Evolutionary conservation across 305 asterid species (phyloP).

Genomic region (Solanum chacoense): DNA sequence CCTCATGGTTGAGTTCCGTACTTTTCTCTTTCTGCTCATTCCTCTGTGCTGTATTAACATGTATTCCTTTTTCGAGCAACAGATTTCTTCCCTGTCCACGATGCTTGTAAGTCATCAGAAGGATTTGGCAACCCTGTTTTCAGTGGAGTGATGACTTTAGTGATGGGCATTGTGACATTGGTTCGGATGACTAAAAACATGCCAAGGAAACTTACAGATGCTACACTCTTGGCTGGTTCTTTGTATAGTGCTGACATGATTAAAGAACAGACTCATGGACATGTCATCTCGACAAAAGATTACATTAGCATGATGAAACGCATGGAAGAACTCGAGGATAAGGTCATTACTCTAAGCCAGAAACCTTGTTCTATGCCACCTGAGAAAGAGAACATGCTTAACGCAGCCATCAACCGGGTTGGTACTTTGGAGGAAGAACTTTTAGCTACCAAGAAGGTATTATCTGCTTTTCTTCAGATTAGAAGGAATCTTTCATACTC

Average conservation of each 20-base stretch:
- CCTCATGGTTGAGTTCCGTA: not conserved
- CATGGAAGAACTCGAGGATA: slow-evolving; percentile 72
- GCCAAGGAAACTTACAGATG: slow-evolving; percentile 69
- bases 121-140: slow-evolving; percentile 48
- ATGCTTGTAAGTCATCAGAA: slow-evolving; percentile 24
- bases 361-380: slow-evolving; percentile 53
- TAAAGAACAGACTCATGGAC: slow-evolving; percentile 39
- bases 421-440: slow-evolving; percentile 71
- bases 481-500: not conserved
- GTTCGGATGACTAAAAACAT: slow-evolving; percentile 76
- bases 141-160: slow-evolving; percentile 59
- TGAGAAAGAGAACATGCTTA: slow-evolving; percentile 71
- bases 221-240: slow-evolving; percentile 63
- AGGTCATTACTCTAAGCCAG: slow-evolving; percentile 27
- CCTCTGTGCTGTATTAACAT: not conserved
- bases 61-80: slow-evolving; percentile 5
- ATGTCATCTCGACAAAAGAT: slow-evolving; percentile 38
- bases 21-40: not conserved
- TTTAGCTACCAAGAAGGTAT: slow-evolving; percentile 62
- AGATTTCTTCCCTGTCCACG: slow-evolving; percentile 21
- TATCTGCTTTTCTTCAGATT: not conserved
- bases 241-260: slow-evolving; percentile 15
- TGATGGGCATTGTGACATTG: slow-evolving; percentile 74
- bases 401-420: slow-evolving; percentile 46
- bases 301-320: slow-evolving; percentile 68